phyloP scores from a whole-genome alignment of 352 stramenopile species.

The Globisporangium spiculum region DNA sequence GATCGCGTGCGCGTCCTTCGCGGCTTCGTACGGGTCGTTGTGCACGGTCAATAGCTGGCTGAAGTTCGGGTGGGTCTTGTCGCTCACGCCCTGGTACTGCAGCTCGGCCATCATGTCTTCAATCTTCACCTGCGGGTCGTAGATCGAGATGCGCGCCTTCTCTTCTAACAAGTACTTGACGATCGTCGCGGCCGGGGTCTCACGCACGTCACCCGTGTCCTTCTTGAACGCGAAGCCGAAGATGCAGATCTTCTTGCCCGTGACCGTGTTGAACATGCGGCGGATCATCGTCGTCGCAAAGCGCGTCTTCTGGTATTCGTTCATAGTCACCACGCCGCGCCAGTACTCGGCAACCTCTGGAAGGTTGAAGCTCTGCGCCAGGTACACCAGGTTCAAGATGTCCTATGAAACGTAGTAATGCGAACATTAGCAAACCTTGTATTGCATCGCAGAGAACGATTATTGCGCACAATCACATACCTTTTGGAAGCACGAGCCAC shows the following conservation, averaged over 20 bases:
- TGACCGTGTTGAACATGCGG: conserved; percentile 99
- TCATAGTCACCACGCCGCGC: conserved; percentile 99
- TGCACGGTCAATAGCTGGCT: conserved; percentile 73
- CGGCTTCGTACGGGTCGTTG: conserved; percentile 90
- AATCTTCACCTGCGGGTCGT: conserved; percentile 98
- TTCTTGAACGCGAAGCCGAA: conserved; percentile 99
- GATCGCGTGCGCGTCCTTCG: conserved; percentile 92
- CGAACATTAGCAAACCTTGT: neutral
- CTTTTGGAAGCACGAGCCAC: conserved; percentile 99
- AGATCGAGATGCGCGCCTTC: conserved; percentile 94
- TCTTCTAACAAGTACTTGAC: conserved; percentile 96
- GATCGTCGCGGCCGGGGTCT: conserved; percentile 98
- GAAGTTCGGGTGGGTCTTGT: conserved; percentile 87
- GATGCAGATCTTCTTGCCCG: conserved; percentile 99
- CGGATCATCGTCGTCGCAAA: conserved; percentile 98
- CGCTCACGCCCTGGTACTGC: conserved; percentile 89
- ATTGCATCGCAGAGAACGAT: conserved; percentile 19
- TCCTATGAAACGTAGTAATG: conserved; percentile 53
- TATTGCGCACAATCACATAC: conserved; percentile 1
- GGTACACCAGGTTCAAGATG: conserved; percentile 99
- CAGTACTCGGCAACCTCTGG: conserved; percentile 99
- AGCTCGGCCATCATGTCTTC: conserved; percentile 90
- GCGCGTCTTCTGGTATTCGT: conserved; percentile 99
- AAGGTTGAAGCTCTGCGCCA: conserved; percentile 97
- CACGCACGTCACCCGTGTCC: conserved; percentile 98